Conservation (phyloP, 1,284 basidiomycete genomes). For the Ceratobasidium sp. region DNA sequence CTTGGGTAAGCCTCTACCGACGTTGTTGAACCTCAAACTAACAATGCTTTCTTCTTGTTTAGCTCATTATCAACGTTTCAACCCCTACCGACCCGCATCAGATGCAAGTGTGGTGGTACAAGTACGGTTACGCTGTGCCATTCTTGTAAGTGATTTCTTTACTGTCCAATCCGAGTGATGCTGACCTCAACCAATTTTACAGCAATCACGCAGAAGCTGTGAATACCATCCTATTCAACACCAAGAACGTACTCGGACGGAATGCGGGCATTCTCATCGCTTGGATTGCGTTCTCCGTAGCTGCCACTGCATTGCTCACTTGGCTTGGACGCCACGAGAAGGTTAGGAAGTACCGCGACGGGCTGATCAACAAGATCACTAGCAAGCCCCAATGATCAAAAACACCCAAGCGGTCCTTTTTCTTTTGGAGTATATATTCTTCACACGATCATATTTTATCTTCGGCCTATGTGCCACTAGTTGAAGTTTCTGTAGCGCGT, state of each 20-base stretch:
- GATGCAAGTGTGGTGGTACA: constrained; percentile 56
- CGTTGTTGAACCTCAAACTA: neutral
- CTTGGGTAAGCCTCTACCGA: constrained; percentile 28
- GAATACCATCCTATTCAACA: constrained; percentile 64
- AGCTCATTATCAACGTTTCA: constrained; percentile 56
- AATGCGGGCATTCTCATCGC: constrained; percentile 62
- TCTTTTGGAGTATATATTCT: too few species aligned
- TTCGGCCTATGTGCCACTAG: too few species aligned
- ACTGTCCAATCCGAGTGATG: neutral
- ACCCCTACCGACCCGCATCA: constrained; percentile 55
- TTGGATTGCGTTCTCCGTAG: constrained; percentile 58
- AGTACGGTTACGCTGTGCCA: constrained; percentile 42
- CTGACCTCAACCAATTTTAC: neutral
- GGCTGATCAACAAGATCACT: constrained; percentile 10
- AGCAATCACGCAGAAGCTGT: constrained; percentile 31
- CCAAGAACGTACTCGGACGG: constrained; percentile 57
- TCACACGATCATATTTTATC: too few species aligned
- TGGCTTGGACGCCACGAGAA: constrained; percentile 50
- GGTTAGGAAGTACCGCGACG: constrained; percentile 29
- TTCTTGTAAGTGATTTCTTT: neutral
- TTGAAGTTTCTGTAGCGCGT: too few species aligned
- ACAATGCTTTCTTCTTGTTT: neutral
- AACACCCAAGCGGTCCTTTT: too few species aligned
- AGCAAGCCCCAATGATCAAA: constrained; percentile 3
- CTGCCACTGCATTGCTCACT: constrained; percentile 58